Conservation (phyloP, 306 rosid species). For the Glycine soja region DNA sequence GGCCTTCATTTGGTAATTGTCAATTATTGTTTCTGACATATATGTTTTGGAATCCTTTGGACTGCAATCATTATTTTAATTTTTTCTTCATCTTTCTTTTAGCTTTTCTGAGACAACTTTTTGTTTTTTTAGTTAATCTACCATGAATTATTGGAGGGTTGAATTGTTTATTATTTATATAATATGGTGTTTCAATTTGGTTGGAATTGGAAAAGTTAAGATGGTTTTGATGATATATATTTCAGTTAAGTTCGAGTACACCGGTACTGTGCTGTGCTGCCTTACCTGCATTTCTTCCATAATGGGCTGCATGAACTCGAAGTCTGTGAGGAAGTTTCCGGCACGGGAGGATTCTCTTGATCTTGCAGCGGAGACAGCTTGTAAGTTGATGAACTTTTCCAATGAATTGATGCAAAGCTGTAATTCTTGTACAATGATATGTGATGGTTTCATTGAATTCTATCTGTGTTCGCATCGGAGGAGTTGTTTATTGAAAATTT, state of each 20-base stretch:
- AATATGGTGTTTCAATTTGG: conserved; percentile 46
- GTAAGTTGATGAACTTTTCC: conserved; percentile 57
- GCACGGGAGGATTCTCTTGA: conserved; percentile 78
- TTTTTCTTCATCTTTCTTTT: not conserved
- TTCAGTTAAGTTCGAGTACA: conserved; percentile 60
- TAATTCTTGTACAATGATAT: conserved; percentile 17
- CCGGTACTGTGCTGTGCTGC: conserved; percentile 48
- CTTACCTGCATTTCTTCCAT: conserved; percentile 54
- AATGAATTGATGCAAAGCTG: not conserved
- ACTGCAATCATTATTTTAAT: conserved; percentile 19
- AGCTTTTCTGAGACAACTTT: not conserved
- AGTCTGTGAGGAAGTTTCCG: conserved; percentile 65
- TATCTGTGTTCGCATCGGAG: not conserved
- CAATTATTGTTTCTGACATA: conserved; percentile 40
- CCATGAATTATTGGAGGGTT: conserved; percentile 32
- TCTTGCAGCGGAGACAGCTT: conserved; percentile 93
- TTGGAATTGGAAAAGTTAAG: conserved; percentile 58
- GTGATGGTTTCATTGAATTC: conserved; percentile 29
- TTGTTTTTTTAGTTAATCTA: not conserved
- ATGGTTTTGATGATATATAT: conserved; percentile 57
- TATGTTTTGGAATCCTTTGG: conserved; percentile 1
- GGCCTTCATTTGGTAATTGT: conserved; percentile 8
- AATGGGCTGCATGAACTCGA: conserved; percentile 94
- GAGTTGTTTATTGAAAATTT: conserved; percentile 24
- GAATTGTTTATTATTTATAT: conserved; percentile 40